Conservation (phyloP, 108 stramenopile genomes). For the Cyclotella atomus region DNA sequence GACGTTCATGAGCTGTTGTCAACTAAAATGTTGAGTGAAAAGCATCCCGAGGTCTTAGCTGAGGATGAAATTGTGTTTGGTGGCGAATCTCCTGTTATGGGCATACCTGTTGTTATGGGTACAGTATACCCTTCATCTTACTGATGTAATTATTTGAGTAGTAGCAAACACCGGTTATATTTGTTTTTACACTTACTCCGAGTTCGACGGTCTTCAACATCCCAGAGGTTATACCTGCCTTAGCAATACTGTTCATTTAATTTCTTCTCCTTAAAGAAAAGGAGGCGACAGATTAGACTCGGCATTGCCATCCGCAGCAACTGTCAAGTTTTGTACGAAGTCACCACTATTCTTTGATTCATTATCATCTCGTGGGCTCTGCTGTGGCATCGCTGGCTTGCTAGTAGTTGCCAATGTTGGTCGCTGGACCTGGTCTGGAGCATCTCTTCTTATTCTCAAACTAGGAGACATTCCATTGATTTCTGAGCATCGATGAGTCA, state of each 20-base stretch:
- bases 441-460: slow-evolving; percentile 15
- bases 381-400: slow-evolving; percentile 25
- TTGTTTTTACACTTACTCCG: too few species aligned
- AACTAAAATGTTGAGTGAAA: slow-evolving; percentile 33
- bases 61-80: slow-evolving; percentile 13
- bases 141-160: too few species aligned
- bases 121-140: too few species aligned
- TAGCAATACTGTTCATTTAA: too few species aligned
- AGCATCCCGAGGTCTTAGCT: slow-evolving; percentile 10
- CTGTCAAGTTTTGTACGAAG: not conserved
- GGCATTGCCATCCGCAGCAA: not conserved
- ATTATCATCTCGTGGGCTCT: slow-evolving; percentile 6
- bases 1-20: slow-evolving; percentile 40
- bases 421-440: slow-evolving; percentile 24
- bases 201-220: too few species aligned
- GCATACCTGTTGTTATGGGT: not conserved
- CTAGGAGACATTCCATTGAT: not conserved
- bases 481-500: slow-evolving; percentile 2
- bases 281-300: too few species aligned
- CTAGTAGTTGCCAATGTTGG: slow-evolving; percentile 12
- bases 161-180: too few species aligned
- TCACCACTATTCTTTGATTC: not conserved
- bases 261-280: too few species aligned
- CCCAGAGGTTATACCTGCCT: too few species aligned
- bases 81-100: not conserved